Evolutionary conservation across 805 yeast genomes (phyloP).

Genomic region (Lachancea cidri): DNA sequence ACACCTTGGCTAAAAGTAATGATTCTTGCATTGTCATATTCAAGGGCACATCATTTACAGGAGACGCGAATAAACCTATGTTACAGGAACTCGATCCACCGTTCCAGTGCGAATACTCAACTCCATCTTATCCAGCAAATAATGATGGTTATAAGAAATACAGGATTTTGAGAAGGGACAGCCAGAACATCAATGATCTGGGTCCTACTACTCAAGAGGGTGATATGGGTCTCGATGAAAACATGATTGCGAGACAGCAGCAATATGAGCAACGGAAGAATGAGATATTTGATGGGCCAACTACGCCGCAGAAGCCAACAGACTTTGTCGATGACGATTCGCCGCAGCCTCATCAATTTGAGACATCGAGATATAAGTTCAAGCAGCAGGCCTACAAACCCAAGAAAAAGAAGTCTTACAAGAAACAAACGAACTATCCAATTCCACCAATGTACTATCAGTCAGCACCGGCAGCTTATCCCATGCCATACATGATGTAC

Average conservation of each 20-base stretch:
- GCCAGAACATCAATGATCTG: background rate
- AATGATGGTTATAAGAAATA: slow-evolving; percentile 3
- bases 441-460: slow-evolving; percentile 1
- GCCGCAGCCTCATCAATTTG: slow-evolving; percentile 24
- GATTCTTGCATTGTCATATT: slow-evolving; percentile 43
- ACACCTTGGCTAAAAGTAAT: slow-evolving; percentile 44
- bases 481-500: slow-evolving; percentile 15
- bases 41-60: slow-evolving; percentile 31
- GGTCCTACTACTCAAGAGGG: background rate
- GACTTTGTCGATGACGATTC: slow-evolving; percentile 13
- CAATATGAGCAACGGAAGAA: slow-evolving; percentile 38
- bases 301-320: slow-evolving; percentile 9
- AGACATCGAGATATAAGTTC: slow-evolving; percentile 21
- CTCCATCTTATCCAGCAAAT: background rate
- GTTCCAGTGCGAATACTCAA: background rate
- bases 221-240: background rate
- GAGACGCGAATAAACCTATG: slow-evolving; percentile 11
- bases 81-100: slow-evolving; percentile 20
- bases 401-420: slow-evolving; percentile 4
- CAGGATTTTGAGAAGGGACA: slow-evolving; percentile 9
- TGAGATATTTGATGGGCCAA: slow-evolving; percentile 30
- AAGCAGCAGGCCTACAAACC: slow-evolving; percentile 12
- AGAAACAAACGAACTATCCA: background rate
- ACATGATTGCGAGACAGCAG: background rate
- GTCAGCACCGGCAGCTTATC: slow-evolving; percentile 1